These are phyloP conservation scores for Pythium volutum DNA, from an alignment of 352 stramenopile species.

Conservation along the genomic window DNA sequence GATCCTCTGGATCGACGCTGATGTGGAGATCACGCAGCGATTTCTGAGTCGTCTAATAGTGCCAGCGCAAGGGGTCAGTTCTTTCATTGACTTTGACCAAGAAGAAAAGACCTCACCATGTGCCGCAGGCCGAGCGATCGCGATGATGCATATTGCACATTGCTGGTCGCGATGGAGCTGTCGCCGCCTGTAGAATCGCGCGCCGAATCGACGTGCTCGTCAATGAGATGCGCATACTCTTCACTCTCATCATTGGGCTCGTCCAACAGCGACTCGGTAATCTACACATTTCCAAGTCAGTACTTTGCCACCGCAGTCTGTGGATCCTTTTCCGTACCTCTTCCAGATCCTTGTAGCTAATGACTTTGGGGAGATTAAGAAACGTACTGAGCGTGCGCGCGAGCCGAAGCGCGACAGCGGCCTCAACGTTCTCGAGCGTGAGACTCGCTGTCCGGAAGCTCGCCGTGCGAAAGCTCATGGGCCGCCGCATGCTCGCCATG, in stretches of 20 bases:
- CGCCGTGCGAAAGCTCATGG: conserved; percentile 22
- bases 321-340: conserved; percentile 27
- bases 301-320: no score
- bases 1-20: conserved; percentile 37
- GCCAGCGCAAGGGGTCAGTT: not conserved
- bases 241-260: conserved; percentile 45
- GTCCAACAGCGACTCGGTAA: conserved; percentile 65
- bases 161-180: conserved; percentile 1
- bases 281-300: conserved; percentile 28
- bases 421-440: conserved; percentile 23
- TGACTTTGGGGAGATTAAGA: conserved; percentile 60
- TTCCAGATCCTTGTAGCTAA: conserved; percentile 72
- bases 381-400: conserved; percentile 65
- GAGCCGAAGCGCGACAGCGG: conserved; percentile 43
- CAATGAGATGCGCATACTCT: conserved; percentile 65
- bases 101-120: no score
- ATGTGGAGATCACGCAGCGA: conserved; percentile 41
- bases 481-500: conserved; percentile 2
- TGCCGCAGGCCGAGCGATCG: not conserved
- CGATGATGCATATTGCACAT: not conserved
- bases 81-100: no score
- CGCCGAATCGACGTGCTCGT: conserved; percentile 64
- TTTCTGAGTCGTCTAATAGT: conserved; percentile 23
- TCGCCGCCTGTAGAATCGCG: conserved; percentile 28
- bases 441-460: conserved; percentile 29